These are phyloP conservation scores for Jatropha podagrica DNA, from an alignment of 441 rosid genomes.

Conservation along the genomic window DNA sequence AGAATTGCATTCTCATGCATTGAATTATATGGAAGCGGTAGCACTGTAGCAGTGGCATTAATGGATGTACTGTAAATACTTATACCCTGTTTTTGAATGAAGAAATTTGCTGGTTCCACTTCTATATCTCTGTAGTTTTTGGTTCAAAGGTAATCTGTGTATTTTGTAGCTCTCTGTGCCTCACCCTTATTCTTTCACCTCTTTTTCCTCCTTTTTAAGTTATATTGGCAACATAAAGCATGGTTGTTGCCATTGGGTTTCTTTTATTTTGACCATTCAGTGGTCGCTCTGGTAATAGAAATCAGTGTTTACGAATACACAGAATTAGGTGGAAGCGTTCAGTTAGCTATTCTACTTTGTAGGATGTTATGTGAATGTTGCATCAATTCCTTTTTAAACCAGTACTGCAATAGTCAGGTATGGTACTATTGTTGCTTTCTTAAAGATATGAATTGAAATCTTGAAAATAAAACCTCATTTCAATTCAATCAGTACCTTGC, in stretches of 20 bases:
- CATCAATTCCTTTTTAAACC: neutral
- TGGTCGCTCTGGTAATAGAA: neutral
- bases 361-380: neutral
- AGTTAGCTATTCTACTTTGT: neutral
- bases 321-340: neutral
- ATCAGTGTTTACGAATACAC: neutral
- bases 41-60: neutral
- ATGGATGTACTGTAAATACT: no score
- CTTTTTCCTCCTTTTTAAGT: no score
- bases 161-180: neutral
- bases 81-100: neutral
- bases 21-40: neutral
- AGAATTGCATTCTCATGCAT: neutral
- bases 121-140: neutral
- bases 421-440: neutral
- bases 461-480: neutral
- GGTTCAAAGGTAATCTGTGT: neutral
- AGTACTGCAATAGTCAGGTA: neutral
- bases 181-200: neutral
- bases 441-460: neutral
- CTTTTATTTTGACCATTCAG: neutral
- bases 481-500: neutral
- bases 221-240: neutral
- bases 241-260: neutral
- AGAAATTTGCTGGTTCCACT: neutral